Percentiles rank a stretch among this genome's conserved stretches.
phyloP scores from a whole-genome alignment of 2,329 filamentous ascomycete genomes.

The Myriosclerotinia scirpicola region DNA sequence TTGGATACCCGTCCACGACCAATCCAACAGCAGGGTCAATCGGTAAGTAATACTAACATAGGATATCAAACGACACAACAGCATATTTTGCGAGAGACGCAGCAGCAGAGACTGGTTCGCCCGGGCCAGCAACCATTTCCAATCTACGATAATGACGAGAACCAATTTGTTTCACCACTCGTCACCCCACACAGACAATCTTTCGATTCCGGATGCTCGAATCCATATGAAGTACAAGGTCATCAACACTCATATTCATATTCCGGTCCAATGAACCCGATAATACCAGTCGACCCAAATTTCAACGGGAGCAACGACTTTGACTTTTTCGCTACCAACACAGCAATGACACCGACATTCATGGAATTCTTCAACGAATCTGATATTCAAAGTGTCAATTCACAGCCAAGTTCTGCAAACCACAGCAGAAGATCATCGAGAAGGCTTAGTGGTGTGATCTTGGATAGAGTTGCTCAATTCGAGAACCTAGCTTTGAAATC shows the following conservation, averaged over 20 bases:
- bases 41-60: conserved; percentile 58
- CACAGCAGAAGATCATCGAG: conserved; percentile 41
- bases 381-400: conserved; percentile 28
- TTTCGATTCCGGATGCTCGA: conserved; percentile 50
- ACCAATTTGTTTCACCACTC: conserved; percentile 58
- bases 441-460: conserved; percentile 60
- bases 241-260: conserved; percentile 35
- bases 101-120: conserved; percentile 82
- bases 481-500: conserved; percentile 52
- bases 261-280: conserved; percentile 49
- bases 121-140: conserved; percentile 55
- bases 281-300: conserved; percentile 42
- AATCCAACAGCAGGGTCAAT: conserved; percentile 43
- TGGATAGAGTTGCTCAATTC: conserved; percentile 60
- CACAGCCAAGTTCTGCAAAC: conserved; percentile 30
- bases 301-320: conserved; percentile 38
- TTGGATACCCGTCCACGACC: conserved; percentile 70
- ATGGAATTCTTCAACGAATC: conserved; percentile 39
- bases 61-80: conserved; percentile 58
- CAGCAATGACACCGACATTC: conserved; percentile 36
- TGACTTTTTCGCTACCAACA: conserved; percentile 36
- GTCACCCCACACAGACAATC: conserved; percentile 55
- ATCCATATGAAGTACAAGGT: conserved; percentile 37
- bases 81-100: conserved; percentile 85
- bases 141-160: conserved; percentile 47